Percentiles rank a stretch among this genome's conserved stretches.
These are phyloP conservation scores for Penicillium sp. DNA, from an alignment of 2,329 filamentous ascomycete species.

Conservation along the genomic window DNA sequence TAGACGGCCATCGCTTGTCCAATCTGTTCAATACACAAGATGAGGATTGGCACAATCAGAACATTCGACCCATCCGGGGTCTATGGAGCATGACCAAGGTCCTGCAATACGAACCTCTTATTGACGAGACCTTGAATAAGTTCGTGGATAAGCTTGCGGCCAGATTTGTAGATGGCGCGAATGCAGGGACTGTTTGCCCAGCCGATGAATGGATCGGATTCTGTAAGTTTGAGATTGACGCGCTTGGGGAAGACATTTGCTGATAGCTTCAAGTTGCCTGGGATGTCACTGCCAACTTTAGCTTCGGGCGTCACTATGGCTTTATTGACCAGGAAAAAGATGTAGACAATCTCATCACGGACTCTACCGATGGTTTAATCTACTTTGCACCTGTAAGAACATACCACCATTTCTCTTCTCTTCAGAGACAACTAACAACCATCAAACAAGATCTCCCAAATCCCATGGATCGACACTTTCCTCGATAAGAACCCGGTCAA, in stretches of 20 bases:
- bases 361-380: slow-evolving; percentile 20
- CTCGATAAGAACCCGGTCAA: slow-evolving; percentile 30
- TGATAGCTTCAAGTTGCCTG: slow-evolving; percentile 16
- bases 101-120: slow-evolving; percentile 24
- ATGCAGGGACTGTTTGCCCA: slow-evolving; percentile 15
- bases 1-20: slow-evolving; percentile 24
- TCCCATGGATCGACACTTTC: slow-evolving; percentile 26
- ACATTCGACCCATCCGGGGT: slow-evolving; percentile 23
- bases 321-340: slow-evolving; percentile 28
- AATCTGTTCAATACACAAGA: slow-evolving; percentile 27
- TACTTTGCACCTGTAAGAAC: slow-evolving; percentile 24
- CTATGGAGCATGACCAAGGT: slow-evolving; percentile 28
- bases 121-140: slow-evolving; percentile 25
- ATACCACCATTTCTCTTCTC: neutral
- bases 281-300: slow-evolving; percentile 24
- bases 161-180: slow-evolving; percentile 20
- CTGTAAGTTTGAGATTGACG: slow-evolving; percentile 10
- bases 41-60: slow-evolving; percentile 25
- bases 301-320: slow-evolving; percentile 22
- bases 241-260: neutral
- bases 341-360: slow-evolving; percentile 22
- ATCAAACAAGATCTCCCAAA: slow-evolving; percentile 17
- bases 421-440: neutral
- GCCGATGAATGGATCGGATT: slow-evolving; percentile 22
- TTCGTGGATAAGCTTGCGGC: slow-evolving; percentile 22